Evolutionary conservation across 352 stramenopile genomes (phyloP), one percentile per base, ranked within the genome.

Genomic region (Phytophthora agathidicida): DNA sequence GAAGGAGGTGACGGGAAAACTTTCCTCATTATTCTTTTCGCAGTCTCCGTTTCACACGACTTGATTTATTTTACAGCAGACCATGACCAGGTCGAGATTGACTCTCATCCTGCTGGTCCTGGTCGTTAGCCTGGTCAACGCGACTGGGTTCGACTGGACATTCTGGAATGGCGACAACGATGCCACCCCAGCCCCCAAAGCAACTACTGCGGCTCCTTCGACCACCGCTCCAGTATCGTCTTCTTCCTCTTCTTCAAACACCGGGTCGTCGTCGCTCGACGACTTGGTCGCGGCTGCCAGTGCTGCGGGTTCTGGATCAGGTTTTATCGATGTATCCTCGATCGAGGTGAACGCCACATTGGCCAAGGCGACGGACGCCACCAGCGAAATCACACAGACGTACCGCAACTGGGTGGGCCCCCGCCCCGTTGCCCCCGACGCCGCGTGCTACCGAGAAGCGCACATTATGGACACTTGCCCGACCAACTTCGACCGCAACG

Each of bases 381-480:
- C 26, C 7, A 62, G 53, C 43, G 36, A 32, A 1, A 44, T 55
- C 27, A 35, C 48, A 16, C 55, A 42, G 53, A 62, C 53, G 19
- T 62, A 62, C 53, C 33, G 33, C 30, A 65, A 68, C 51, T 77
- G 72, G 72, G 59, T 81, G 10, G 72, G 68, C n/a, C 46, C 50
- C 20, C 53, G 49, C 30, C 16, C 42, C 50, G 53, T 64, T 8
- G 37, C 43, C 4, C 36, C 43, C 3, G 56, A 75, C 41, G 50
- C 49, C 23, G 67, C 67, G 7, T 80, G 71, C 49, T 80, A 77
- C 51, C 59, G 71, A 11, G n/a, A n/a, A n/a, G n/a, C n/a, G n/a
- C n/a, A n/a, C n/a, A n/a, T n/a, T n/a, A n/a, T n/a, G n/a, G n/a
- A 73, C 24, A 46, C 37, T 1, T 80, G 71, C 36, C 55, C 63